Evolutionary conservation across 1,284 basidiomycete species (phyloP), one percentile per base, ranked within the genome.

Genomic region (Boletus semigastroideus): DNA sequence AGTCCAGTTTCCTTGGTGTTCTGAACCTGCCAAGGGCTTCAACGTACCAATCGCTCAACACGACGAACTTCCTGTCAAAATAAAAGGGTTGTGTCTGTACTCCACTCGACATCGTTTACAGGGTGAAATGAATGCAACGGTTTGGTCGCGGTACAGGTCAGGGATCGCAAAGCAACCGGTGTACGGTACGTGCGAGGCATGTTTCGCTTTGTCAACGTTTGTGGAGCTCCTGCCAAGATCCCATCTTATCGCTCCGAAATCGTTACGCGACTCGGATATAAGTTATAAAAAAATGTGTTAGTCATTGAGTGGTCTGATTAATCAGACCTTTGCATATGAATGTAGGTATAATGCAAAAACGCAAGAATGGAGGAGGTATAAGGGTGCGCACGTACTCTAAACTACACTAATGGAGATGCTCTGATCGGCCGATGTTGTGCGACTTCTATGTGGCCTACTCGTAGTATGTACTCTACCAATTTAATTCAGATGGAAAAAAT

Each of bases 1-100:
- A 7, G 27, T 19, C 34, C 12, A 31, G 19, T 46, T 19, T 51
- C 31, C 37, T 17, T 37, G 49, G n/a, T 47, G 42, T 16, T 22
- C 17, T 20, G 40, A n/a, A 20, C 22, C 10, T 14, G 39, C 7
- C 12, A 33, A 42, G 40, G 22, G 22, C 19, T 36, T 6, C 20
- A 38, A 14, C 87, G 59, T 63, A 93, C 92, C 92, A 95, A 71
- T 96, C 92, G 49, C 91, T 90, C 40, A 95, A 76, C 34, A 92
- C 88, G 28, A 94, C 86, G 61, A 92, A 95, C 65, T 83, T 83
- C 70, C 92, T 90, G 72, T 89, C 84, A 87, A 60, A 64, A 42
- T 61, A 44, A 42, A 67, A 63, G 14, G 63, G 55, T 22, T 66
- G 64, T 25, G 47, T 38, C 36, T 51, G 59, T n/a, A 17, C 39